These are phyloP conservation scores for Picocystis sp. DNA, from an alignment of 163 green algal genomes.

Conservation along the genomic window DNA sequence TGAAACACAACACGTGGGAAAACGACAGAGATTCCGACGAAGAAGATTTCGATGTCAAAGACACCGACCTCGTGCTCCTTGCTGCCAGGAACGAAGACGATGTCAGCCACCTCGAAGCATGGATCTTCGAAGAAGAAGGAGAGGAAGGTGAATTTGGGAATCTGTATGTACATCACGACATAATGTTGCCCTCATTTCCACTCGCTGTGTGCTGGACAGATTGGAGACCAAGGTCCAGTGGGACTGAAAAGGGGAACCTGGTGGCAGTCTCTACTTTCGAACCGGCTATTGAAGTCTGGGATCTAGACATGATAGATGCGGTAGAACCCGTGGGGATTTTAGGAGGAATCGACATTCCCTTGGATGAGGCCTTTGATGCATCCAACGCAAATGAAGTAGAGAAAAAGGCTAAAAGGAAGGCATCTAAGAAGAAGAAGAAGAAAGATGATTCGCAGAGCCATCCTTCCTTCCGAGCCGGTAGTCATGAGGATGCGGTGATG, in stretches of 20 bases:
- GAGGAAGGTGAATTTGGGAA: conserved; percentile 43
- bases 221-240: conserved; percentile 25
- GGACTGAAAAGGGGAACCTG: conserved; percentile 29
- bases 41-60: conserved; percentile 50
- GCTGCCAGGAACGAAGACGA: conserved; percentile 85
- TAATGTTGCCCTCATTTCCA: conserved; percentile 83
- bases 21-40: conserved; percentile 44
- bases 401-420: conserved; percentile 21
- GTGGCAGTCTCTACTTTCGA: conserved; percentile 71
- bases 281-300: conserved; percentile 92
- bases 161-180: conserved; percentile 90
- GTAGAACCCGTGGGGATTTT: conserved; percentile 61
- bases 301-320: conserved; percentile 76
- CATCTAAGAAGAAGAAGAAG: conserved; percentile 43
- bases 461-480: conserved; percentile 38
- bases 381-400: conserved; percentile 11
- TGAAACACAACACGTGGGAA: conserved; percentile 28
- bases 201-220: conserved; percentile 75
- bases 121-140: conserved; percentile 37
- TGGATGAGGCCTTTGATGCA: conserved; percentile 9
- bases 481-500: conserved; percentile 73
- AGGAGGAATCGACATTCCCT: conserved; percentile 29
- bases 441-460: conserved; percentile 27
- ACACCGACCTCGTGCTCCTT: conserved; percentile 71
- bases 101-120: conserved; percentile 69